Base-by-base conservation (phyloP, 2,329 filamentous ascomycete species). In the Laburnicola sp. region DNA sequence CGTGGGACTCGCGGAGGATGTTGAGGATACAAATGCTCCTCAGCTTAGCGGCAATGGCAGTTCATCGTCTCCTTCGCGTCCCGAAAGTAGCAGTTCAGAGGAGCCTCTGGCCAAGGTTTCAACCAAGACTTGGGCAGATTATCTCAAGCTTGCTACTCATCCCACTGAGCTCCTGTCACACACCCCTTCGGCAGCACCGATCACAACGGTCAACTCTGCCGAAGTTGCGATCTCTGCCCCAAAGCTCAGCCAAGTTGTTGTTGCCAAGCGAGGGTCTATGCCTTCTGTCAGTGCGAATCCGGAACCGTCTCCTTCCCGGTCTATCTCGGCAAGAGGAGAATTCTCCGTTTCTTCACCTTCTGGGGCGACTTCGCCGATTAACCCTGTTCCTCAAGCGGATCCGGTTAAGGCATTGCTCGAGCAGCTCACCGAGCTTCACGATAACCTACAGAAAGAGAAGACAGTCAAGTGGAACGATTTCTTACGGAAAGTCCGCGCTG, bases 391-490 rank as follows among this genome's bases (percentile, higher is more conserved):
- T 45, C 86, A 89, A 54, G 75, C 78, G 1, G 90, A 94, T 65
- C 89, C 91, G 0, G 90, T 96, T 9, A 91, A 86, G 66, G 74
- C 94, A 25, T 79, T 96, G 0, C 79, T 96, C 0, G 85, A 91
- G 56, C 90, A 95, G 67, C 78, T 96, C 41, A 92, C 87, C 46
- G 89, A 95, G 40, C 81, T 96, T 6, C 91, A 96, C 65, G 91
- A 96, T 66, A 82, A 83, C 2, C 75, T 94, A 2, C 91, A 96
- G 65, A 82, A 86, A 25, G 90, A 95, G 50, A 88, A 90, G 69
- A 90, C 86, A 0, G 79, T 89, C 1, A 85, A 86, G 58, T 96
- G 91, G 91, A 96, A 96, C 61, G 91, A 96, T 53, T 96, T 96
- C 57, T 75, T 96, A 26, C 87, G 91, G 58, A 95, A 95, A 69